A percentile compares a stretch with the other conserved stretches of the same genome.
Conservation (phyloP, 2,329 filamentous ascomycete genomes). For the Curvularia verruculosa region DNA sequence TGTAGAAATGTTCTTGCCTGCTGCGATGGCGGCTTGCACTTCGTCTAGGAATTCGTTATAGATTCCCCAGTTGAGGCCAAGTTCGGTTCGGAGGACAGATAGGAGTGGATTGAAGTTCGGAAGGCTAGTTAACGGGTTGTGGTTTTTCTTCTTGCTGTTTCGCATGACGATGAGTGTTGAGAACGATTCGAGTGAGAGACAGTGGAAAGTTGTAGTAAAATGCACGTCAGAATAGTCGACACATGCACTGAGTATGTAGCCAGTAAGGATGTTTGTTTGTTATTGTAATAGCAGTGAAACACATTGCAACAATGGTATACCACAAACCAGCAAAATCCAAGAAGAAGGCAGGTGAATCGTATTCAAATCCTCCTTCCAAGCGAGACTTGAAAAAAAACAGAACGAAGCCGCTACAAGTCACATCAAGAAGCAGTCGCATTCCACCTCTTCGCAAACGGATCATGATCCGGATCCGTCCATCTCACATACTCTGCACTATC, state of each 20-base stretch:
- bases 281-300: background rate
- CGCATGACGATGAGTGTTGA: background rate
- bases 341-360: background rate
- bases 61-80: slow-evolving; percentile 20
- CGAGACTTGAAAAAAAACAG: background rate
- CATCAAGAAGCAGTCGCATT: background rate
- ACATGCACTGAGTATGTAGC: background rate
- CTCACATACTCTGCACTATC: slow-evolving; percentile 63
- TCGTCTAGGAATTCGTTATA: slow-evolving; percentile 24
- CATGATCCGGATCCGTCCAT: slow-evolving; percentile 55
- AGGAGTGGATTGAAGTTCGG: background rate
- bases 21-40: slow-evolving; percentile 5
- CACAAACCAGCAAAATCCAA: background rate
- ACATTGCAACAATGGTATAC: background rate
- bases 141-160: background rate
- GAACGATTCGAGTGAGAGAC: too few relatives aligned
- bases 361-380: background rate
- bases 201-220: background rate
- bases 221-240: background rate
- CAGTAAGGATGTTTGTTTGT: background rate
- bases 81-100: slow-evolving; percentile 13
- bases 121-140: background rate
- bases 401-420: too few relatives aligned
- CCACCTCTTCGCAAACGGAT: slow-evolving; percentile 60
- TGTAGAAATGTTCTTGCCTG: slow-evolving; percentile 10